Base-by-base conservation (phyloP, 805 yeast genomes). In the Myxozyma melibiosi region DNA sequence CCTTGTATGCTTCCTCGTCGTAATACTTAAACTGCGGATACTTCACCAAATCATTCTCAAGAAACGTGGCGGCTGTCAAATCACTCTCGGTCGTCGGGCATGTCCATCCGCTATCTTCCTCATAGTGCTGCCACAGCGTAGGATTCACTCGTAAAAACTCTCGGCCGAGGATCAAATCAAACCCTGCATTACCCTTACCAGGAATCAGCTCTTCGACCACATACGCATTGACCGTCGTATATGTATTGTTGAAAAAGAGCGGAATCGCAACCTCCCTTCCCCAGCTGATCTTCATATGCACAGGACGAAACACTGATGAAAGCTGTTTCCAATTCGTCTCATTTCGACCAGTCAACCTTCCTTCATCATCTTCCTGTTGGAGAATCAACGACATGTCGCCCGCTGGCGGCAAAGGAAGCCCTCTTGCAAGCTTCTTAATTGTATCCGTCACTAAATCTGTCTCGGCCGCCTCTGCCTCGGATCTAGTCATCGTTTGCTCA, bases 131-230 rank as follows among this genome's bases (percentile, higher is more conserved):
- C 61, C 63, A 58, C 6, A 55, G 24, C 28, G 34, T 24, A 14
- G 39, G 42, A 30, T 41, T 25, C 30, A 30, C 9, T 16, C 11
- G 38, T 13, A 58, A 27, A 28, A 20, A 35, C n/a, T 31, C 40
- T 16, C 50, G 33, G 8, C 60, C 61, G 28, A 51, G 14, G 11
- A 55, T 22, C 22, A 55, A 35, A 20, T 55, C 61, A 33, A 55
- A 51, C 13, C 50, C 50, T 2, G 38, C 24, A 31, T 47, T 38
- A 14, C 38, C 47, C 16, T 27, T 34, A 5, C 41, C 53, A n/a
- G 61, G 59, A 50, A 55, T 33, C 16, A 55, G 22, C 31, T 49
- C 60, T 3, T 50, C 53, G 16, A 52, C 56, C 3, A 58, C 37
- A 11, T 18, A 27, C 27, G 43, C 47, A 16, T 25, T 22, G 27